Base-by-base conservation (phyloP, 2,329 filamentous ascomycete species). In the Aspergillus sp. region DNA sequence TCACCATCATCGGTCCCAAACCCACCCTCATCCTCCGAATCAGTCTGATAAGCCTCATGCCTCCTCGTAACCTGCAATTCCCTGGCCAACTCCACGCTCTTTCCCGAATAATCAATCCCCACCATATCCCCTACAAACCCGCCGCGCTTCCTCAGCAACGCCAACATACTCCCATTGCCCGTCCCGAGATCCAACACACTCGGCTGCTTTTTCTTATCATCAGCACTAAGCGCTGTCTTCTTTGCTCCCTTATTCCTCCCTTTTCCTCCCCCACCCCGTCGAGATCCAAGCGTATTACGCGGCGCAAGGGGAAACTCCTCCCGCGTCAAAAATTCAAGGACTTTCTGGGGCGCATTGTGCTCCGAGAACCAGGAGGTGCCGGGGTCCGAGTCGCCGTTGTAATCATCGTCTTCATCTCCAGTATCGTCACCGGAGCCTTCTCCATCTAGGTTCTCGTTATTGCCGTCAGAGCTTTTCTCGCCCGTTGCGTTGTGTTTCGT, bases 321-420 rank as follows among this genome's bases (percentile, higher is more conserved):
- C 3, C 79, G 75, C 3, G 79, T 79, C 7, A 96, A 83, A 72
- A 89, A 92, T 9, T 79, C 74, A 22, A 96, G 76, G 59, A 96
- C 86, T 70, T 93, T 93, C 61, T 87, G 82, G 70, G 96, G 91
- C 61, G 95, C 95, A 69, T 89, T 86, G 33, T 91, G 90, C 77
- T 98, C 95, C 73, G 92, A 89, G 82, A 99, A 99, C 95, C 95
- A 99, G 67, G 95, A 87, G 30, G 92, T 96, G 64, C 93, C 93
- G 59, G 89, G 89, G 79, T 79, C 75, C 11, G 96, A 90, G 56
- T 83, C 76, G 9, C 90, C 86, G 76, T 96, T 86, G 53, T 84
- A 77, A 76, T 92, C 85, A 77, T 52, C 47, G 4, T 57, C 58
- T 61, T 83, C 74, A 54, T 85, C 77, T 75, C 93, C 85, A 77